Conservation (phyloP, 495 filamentous ascomycete species). For the Tuber magnatum region DNA sequence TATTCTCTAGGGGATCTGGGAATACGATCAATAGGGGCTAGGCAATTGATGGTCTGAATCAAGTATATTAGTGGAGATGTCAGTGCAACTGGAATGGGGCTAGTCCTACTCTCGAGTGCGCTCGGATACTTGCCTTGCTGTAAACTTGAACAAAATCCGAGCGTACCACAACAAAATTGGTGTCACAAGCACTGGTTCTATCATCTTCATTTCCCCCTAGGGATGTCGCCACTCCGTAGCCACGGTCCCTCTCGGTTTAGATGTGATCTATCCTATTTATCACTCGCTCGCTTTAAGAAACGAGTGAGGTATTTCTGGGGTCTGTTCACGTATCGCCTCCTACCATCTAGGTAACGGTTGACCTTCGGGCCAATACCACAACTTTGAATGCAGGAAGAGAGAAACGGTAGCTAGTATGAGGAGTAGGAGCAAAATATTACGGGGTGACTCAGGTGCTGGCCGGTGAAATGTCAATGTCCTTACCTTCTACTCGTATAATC, state of each 20-base stretch:
- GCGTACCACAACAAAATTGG: neutral
- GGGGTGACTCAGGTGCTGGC: too few species aligned
- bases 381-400: too few species aligned
- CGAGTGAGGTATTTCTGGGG: too few species aligned
- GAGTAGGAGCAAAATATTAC: too few species aligned
- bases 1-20: slow-evolving; percentile 54
- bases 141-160: neutral
- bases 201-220: neutral
- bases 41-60: neutral
- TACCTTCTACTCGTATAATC: too few species aligned
- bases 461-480: too few species aligned
- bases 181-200: neutral
- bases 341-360: too few species aligned
- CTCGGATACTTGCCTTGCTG: neutral
- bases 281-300: too few species aligned
- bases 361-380: too few species aligned
- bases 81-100: neutral
- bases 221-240: neutral
- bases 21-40: slow-evolving; percentile 81
- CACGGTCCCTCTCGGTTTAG: neutral
- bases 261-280: neutral
- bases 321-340: too few species aligned
- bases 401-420: too few species aligned
- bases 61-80: neutral
- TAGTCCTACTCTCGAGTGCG: neutral